A percentile compares a stretch with the other conserved stretches of the same genome.
phyloP scores from a whole-genome alignment of 352 stramenopile genomes.

The Thraustochytrium striatum region DNA sequence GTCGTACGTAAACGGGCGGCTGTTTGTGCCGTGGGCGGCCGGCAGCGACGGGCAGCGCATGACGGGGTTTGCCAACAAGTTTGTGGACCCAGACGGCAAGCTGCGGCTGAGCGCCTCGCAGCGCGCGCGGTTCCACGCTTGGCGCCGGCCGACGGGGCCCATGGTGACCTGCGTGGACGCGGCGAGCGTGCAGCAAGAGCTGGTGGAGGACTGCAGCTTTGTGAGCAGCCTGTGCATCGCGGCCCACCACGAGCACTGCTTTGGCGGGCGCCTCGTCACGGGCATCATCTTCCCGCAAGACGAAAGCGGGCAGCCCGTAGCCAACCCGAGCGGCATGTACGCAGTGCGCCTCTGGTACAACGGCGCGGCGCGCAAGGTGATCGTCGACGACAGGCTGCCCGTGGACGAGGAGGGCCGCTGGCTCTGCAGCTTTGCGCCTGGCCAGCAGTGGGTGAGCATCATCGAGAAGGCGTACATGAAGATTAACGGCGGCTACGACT shows the following conservation, averaged over 20 bases:
- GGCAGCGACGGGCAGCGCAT: slow-evolving; percentile 64
- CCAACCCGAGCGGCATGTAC: slow-evolving; percentile 90
- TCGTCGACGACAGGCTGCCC: slow-evolving; percentile 90
- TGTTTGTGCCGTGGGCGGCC: slow-evolving; percentile 75
- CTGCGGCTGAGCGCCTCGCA: not conserved
- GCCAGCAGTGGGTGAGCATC: slow-evolving; percentile 92
- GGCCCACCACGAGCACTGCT: slow-evolving; percentile 80
- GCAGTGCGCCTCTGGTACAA: slow-evolving; percentile 94
- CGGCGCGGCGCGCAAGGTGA: slow-evolving; percentile 76
- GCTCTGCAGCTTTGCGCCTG: slow-evolving; percentile 73
- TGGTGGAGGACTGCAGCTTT: slow-evolving; percentile 87
- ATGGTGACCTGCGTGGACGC: not conserved
- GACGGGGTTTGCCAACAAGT: slow-evolving; percentile 61
- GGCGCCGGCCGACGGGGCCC: not conserved
- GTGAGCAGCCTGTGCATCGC: slow-evolving; percentile 84
- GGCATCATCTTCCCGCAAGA: slow-evolving; percentile 91
- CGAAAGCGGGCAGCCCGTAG: slow-evolving; percentile 59
- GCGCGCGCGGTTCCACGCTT: not conserved
- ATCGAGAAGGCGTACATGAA: slow-evolving; percentile 99
- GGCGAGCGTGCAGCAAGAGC: slow-evolving; percentile 58
- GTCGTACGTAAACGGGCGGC: slow-evolving; percentile 71
- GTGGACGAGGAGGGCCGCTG: slow-evolving; percentile 69
- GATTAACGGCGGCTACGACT: slow-evolving; percentile 93
- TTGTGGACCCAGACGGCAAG: slow-evolving; percentile 57
- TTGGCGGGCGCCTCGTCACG: slow-evolving; percentile 82